A percentile compares a stretch with the other conserved stretches of the same genome.
These are phyloP conservation scores for Ogataea nitratoaversa DNA, from an alignment of 805 yeast genomes.

Conservation along the genomic window DNA sequence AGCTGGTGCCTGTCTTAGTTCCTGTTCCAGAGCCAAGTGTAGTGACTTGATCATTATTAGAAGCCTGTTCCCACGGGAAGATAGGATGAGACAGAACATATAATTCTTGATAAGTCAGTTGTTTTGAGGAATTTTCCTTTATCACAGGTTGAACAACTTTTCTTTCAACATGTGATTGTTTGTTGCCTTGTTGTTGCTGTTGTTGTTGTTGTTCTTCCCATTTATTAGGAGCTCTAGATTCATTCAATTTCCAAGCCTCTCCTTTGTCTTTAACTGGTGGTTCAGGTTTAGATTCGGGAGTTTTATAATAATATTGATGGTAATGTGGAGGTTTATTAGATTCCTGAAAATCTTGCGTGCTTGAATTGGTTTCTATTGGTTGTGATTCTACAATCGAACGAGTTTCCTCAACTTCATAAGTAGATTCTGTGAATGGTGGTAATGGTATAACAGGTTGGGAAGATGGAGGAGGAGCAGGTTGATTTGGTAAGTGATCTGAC, in stretches of 20 bases:
- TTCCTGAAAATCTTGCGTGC: neutral
- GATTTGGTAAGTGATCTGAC: constrained; percentile 16
- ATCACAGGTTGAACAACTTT: neutral
- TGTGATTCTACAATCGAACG: too few species aligned
- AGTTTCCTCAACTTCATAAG: neutral
- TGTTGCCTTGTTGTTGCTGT: too few species aligned
- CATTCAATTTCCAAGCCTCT: constrained; percentile 31
- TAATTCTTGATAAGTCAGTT: constrained; percentile 8
- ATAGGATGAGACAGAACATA: constrained; percentile 29
- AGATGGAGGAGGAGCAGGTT: constrained; percentile 13
- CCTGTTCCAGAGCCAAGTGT: too few species aligned
- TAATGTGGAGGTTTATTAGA: constrained; percentile 5
- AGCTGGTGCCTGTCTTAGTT: too few species aligned
- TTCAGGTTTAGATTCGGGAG: constrained; percentile 25
- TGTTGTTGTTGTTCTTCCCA: constrained; percentile 18
- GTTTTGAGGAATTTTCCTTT: too few species aligned
- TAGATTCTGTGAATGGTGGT: neutral
- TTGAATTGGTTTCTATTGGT: too few species aligned
- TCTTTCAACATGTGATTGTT: too few species aligned
- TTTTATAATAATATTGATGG: constrained; percentile 16
- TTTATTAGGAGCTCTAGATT: constrained; percentile 15
- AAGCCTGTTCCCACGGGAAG: constrained; percentile 34
- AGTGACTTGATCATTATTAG: too few species aligned
- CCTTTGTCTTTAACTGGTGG: constrained; percentile 22
- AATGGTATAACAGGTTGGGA: neutral